Percentiles rank a stretch among this genome's conserved stretches.
phyloP scores from a whole-genome alignment of 768 basidiomycete species.

The Boletus reticulatus region DNA sequence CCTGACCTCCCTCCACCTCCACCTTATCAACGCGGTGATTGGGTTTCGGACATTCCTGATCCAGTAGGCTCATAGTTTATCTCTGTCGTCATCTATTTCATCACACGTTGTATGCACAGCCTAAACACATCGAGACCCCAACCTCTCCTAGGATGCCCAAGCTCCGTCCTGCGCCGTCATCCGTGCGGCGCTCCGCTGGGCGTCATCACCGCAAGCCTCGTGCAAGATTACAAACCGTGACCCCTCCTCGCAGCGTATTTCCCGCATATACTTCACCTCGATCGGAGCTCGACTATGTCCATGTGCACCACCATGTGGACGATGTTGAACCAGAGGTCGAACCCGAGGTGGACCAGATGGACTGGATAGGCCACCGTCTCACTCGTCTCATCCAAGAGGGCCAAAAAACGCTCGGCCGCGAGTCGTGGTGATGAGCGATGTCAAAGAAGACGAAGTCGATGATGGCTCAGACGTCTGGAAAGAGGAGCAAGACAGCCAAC shows the following conservation, averaged over 20 bases:
- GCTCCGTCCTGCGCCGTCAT: slow-evolving; percentile 31
- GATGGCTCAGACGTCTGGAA: slow-evolving; percentile 77
- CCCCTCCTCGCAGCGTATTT: slow-evolving; percentile 28
- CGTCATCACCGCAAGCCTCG: slow-evolving; percentile 36
- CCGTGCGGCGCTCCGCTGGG: slow-evolving; percentile 33
- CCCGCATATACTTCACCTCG: slow-evolving; percentile 29
- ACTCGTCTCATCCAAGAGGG: slow-evolving; percentile 73
- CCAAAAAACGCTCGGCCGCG: slow-evolving; percentile 69
- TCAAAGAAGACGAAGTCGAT: slow-evolving; percentile 71
- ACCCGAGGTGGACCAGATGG: slow-evolving; percentile 36
- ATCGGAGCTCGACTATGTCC: slow-evolving; percentile 45
- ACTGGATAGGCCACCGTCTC: slow-evolving; percentile 59
- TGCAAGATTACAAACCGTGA: slow-evolving; percentile 16
- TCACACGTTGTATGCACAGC: slow-evolving; percentile 11
- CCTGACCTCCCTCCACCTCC: slow-evolving; percentile 54
- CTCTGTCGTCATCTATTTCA: neutral
- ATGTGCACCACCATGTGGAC: too few species aligned
- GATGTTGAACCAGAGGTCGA: slow-evolving; percentile 33
- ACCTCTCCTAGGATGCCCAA: slow-evolving; percentile 39
- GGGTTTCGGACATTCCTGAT: slow-evolving; percentile 44
- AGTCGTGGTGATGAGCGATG: slow-evolving; percentile 78
- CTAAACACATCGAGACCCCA: slow-evolving; percentile 33
- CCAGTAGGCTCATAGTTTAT: slow-evolving; percentile 21
- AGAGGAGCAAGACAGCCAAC: slow-evolving; percentile 44
- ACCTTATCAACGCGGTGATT: slow-evolving; percentile 62